These are phyloP conservation scores for Ascosphaera apis DNA, from an alignment of 2,329 filamentous ascomycete species.

Conservation along the genomic window DNA sequence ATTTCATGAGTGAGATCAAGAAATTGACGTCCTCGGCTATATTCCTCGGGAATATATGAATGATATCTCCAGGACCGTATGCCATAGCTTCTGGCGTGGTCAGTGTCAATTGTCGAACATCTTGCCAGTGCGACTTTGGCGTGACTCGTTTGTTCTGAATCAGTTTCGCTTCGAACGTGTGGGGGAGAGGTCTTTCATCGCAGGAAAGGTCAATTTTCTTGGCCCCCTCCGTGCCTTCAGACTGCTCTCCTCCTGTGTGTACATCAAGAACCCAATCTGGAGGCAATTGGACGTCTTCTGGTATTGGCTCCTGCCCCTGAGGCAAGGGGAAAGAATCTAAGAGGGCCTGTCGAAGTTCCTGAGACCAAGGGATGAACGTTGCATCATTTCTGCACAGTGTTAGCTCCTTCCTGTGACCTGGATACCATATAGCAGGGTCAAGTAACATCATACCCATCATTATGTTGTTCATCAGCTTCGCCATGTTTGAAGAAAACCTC, in stretches of 20 bases:
- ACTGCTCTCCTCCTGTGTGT: too few species aligned
- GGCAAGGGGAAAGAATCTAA: conserved; percentile 47
- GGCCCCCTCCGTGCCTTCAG: conserved; percentile 5
- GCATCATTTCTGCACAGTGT: conserved; percentile 43
- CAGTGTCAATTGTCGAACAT: conserved; percentile 62
- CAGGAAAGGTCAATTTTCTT: conserved; percentile 13
- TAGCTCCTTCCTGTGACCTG: too few species aligned
- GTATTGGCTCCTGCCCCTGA: conserved; percentile 42
- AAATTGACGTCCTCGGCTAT: conserved; percentile 56
- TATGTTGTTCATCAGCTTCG: conserved; percentile 83
- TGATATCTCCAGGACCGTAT: conserved; percentile 52
- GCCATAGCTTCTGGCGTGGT: conserved; percentile 19
- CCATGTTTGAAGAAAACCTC: conserved; percentile 51
- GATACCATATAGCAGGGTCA: conserved; percentile 2
- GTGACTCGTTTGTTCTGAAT: conserved; percentile 51
- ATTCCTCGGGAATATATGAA: conserved; percentile 73
- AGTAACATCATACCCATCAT: conserved; percentile 48
- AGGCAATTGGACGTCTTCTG: conserved; percentile 48
- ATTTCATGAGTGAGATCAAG: conserved; percentile 57
- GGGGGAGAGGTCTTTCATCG: conserved; percentile 34
- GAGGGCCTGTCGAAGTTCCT: conserved; percentile 42
- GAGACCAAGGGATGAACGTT: conserved; percentile 55
- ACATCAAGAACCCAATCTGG: conserved; percentile 41
- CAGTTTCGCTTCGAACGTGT: conserved; percentile 34
- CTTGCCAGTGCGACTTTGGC: conserved; percentile 63